These are phyloP conservation scores for Prunus mume DNA, from an alignment of 306 rosid species.

Conservation along the genomic window DNA sequence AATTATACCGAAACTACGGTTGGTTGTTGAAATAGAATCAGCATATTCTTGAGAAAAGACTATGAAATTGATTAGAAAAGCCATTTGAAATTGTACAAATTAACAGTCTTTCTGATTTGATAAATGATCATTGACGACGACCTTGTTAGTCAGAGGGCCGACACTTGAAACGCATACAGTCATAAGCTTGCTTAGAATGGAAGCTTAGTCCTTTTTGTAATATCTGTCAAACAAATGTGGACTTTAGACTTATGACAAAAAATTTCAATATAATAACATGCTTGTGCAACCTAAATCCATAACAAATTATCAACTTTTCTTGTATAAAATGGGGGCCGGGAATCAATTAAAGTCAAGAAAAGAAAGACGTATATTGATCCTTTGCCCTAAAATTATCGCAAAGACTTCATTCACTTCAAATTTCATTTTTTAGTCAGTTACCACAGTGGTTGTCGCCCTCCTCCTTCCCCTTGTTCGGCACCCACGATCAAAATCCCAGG, in stretches of 20 bases:
- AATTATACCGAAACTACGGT: not conserved
- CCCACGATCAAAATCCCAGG: too few species aligned
- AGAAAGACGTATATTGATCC: not conserved
- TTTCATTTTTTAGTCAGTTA: too few species aligned
- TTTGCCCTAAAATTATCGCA: too few species aligned
- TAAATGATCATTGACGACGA: not conserved
- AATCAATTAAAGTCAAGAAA: not conserved
- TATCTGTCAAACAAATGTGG: not conserved
- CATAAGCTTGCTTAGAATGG: slow-evolving; percentile 13
- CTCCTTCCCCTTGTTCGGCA: too few species aligned
- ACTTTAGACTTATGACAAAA: not conserved
- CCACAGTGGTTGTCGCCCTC: too few species aligned
- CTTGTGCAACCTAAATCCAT: not conserved
- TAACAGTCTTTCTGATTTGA: not conserved
- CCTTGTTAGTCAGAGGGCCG: not conserved
- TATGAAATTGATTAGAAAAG: not conserved
- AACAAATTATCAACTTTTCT: not conserved
- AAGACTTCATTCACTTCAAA: too few species aligned
- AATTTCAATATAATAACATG: not conserved
- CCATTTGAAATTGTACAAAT: not conserved
- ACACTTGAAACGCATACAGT: not conserved
- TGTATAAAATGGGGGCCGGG: slow-evolving; percentile 1
- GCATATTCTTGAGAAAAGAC: not conserved
- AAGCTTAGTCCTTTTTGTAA: slow-evolving; percentile 11
- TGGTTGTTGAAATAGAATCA: slow-evolving; percentile 1